Conservation (phyloP, 73 alveolate species). For the Paramecium tetraurelia region DNA sequence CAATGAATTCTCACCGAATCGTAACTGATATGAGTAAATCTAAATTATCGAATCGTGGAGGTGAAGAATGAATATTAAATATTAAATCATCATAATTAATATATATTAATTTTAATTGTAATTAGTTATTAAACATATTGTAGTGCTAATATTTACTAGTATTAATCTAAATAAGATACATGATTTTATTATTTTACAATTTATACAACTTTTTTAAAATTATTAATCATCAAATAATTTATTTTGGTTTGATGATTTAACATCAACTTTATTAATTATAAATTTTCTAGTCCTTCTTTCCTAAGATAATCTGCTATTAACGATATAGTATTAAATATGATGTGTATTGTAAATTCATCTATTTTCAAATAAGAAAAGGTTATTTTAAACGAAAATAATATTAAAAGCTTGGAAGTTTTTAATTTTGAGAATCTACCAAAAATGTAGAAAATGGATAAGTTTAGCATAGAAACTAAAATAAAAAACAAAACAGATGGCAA, state of each 20-base stretch:
- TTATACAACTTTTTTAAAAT: no score
- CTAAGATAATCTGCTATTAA: background rate
- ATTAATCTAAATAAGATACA: slow-evolving; percentile 23
- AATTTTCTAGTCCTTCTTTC: background rate
- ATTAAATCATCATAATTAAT: background rate
- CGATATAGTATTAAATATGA: background rate
- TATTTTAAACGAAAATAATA: no score
- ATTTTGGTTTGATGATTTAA: background rate
- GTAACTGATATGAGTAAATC: background rate
- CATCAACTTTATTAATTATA: background rate
- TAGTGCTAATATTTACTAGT: slow-evolving; percentile 47
- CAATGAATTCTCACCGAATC: background rate
- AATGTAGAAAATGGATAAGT: background rate
- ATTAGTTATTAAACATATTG: background rate
- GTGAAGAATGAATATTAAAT: background rate
- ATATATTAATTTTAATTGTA: background rate
- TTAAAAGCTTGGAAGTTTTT: background rate
- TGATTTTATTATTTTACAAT: no score
- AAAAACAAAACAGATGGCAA: background rate
- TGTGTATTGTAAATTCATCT: background rate
- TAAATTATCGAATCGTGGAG: background rate
- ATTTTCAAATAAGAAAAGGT: background rate
- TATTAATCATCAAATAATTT: background rate
- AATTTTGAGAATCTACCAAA: background rate
- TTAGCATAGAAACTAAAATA: background rate